Evolutionary conservation across 495 filamentous ascomycete species (phyloP).

Genomic region (Xylaria intraflava): DNA sequence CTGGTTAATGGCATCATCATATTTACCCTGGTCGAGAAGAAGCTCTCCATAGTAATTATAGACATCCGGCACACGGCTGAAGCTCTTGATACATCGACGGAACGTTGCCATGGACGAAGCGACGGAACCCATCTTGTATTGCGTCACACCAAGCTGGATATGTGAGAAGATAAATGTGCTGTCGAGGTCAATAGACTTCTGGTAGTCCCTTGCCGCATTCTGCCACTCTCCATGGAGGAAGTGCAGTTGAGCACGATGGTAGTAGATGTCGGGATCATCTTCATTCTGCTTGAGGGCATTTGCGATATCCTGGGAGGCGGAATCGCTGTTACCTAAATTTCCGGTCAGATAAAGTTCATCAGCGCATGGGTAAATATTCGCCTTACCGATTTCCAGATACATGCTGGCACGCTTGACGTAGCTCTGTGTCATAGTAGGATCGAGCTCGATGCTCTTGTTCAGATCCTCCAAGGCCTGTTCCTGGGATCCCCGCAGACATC

Average conservation of each 20-base stretch:
- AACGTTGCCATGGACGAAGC: constrained; percentile 98
- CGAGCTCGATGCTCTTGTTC: constrained; percentile 82
- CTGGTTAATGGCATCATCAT: constrained; percentile 90
- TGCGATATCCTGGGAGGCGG: constrained; percentile 81
- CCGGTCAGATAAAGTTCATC: background rate
- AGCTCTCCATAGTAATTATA: constrained; percentile 99
- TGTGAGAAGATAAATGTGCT: constrained; percentile 96
- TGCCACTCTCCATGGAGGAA: constrained; percentile 94
- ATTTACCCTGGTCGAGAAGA: constrained; percentile 95
- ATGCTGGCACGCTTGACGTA: constrained; percentile 99
- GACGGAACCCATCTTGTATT: constrained; percentile 99
- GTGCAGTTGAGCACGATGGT: constrained; percentile 96
- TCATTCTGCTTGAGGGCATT: constrained; percentile 78
- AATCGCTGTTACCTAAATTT: constrained; percentile 69
- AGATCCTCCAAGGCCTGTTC: constrained; percentile 73
- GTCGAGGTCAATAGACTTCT: constrained; percentile 97
- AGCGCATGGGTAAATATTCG: background rate
- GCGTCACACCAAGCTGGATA: constrained; percentile 97
- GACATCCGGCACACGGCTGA: constrained; percentile 90
- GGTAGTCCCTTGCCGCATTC: constrained; percentile 95
- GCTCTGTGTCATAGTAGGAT: constrained; percentile 84
- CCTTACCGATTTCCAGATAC: constrained; percentile 86
- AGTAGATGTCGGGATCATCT: constrained; percentile 95
- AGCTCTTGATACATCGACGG: constrained; percentile 95
- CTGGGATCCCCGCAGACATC: constrained; percentile 84